These are phyloP conservation scores for Saksenaea oblongispora DNA, from an alignment of 371 early-diverging fungal genomes.

Conservation along the genomic window DNA sequence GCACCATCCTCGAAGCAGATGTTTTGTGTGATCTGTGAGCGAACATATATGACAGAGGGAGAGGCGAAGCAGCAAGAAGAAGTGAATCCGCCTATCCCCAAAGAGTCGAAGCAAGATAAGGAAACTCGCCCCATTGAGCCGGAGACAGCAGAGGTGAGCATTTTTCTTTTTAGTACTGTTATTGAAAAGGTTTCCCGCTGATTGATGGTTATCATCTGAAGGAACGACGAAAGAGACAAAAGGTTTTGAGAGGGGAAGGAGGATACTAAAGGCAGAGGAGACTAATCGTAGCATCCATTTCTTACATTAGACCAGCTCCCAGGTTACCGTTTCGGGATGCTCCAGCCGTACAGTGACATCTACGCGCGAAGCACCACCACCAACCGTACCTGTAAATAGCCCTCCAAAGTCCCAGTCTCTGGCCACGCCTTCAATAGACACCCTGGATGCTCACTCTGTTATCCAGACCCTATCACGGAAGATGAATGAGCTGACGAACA, in stretches of 20 bases:
- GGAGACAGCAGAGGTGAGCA: not conserved
- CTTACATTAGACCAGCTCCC: not conserved
- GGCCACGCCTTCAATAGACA: not conserved
- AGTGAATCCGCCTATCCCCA: not conserved
- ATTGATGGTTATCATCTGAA: not conserved
- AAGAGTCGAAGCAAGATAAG: not conserved
- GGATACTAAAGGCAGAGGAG: not conserved
- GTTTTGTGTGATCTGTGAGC: slow-evolving; percentile 70
- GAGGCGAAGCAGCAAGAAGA: slow-evolving; percentile 12
- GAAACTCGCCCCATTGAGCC: not conserved
- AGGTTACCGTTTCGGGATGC: not conserved
- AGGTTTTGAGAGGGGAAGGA: not conserved
- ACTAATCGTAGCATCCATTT: not conserved
- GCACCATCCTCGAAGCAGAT: slow-evolving; percentile 57
- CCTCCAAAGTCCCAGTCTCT: not conserved
- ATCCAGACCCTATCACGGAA: not conserved
- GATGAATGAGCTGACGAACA: not conserved
- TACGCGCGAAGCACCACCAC: not conserved
- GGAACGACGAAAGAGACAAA: not conserved
- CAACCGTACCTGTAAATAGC: not conserved
- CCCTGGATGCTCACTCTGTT: not conserved
- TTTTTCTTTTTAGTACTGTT: not conserved
- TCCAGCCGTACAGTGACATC: not conserved
- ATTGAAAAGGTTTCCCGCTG: not conserved
- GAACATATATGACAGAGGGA: slow-evolving; percentile 31